Conservation (phyloP, 2,329 filamentous ascomycete genomes). For the Triangularia setosa region DNA sequence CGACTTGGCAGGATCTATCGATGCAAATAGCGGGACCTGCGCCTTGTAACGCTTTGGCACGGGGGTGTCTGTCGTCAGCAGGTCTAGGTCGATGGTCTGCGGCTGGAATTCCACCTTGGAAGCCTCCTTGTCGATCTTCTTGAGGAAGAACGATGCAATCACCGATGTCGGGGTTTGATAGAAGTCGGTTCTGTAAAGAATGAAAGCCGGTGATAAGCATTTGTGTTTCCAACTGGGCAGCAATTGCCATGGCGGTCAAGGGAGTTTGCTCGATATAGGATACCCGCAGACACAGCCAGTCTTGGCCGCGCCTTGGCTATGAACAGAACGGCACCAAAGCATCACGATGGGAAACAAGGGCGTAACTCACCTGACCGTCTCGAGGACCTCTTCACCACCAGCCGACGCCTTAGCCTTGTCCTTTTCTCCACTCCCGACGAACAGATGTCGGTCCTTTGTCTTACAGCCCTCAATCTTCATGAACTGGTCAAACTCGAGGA, state of each 20-base stretch:
- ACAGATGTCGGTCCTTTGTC: slow-evolving; percentile 77
- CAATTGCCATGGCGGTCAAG: slow-evolving; percentile 12
- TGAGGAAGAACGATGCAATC: slow-evolving; percentile 89
- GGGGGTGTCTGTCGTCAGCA: slow-evolving; percentile 74
- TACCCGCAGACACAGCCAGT: slow-evolving; percentile 23
- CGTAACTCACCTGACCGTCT: slow-evolving; percentile 64
- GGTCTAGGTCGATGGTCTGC: slow-evolving; percentile 66
- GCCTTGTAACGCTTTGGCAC: slow-evolving; percentile 71
- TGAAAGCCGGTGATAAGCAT: slow-evolving; percentile 8
- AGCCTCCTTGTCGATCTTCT: slow-evolving; percentile 86
- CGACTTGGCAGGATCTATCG: slow-evolving; percentile 72
- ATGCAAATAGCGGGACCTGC: slow-evolving; percentile 69
- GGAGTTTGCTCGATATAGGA: neutral
- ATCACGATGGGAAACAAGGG: slow-evolving; percentile 9
- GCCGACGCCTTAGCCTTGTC: slow-evolving; percentile 41
- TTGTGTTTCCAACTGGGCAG: slow-evolving; percentile 12
- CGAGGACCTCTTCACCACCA: slow-evolving; percentile 65
- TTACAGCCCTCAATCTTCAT: slow-evolving; percentile 91
- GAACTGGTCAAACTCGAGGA: slow-evolving; percentile 97
- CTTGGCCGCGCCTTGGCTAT: slow-evolving; percentile 26
- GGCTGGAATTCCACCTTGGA: slow-evolving; percentile 68
- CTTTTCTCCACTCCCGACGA: slow-evolving; percentile 73
- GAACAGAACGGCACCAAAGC: slow-evolving; percentile 11
- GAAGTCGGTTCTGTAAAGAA: slow-evolving; percentile 67
- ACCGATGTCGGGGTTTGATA: slow-evolving; percentile 86